These are phyloP conservation scores for Cinnamomum chago DNA, from an alignment of 164 flowering plant species.

Conservation along the genomic window DNA sequence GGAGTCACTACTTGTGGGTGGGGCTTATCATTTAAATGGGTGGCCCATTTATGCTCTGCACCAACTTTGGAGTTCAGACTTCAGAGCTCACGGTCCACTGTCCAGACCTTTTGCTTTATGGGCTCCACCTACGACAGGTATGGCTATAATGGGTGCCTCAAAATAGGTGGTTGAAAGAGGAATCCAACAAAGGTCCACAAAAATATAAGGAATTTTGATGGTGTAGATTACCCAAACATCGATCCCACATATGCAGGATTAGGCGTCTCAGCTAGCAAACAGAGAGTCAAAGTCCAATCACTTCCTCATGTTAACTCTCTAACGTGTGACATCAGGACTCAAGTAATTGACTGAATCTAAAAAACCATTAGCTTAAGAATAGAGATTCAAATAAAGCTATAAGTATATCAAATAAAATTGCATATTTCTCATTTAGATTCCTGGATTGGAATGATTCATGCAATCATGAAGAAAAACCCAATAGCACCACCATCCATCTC, in stretches of 20 bases:
- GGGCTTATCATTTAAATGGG: no score
- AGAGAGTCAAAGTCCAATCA: background rate
- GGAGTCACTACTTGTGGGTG: no score
- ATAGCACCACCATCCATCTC: slow-evolving; percentile 7
- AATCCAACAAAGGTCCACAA: no score
- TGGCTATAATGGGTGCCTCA: no score
- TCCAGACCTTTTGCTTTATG: no score
- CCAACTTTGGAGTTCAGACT: no score
- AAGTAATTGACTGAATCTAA: background rate
- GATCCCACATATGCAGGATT: background rate
- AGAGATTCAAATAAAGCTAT: slow-evolving; percentile 10
- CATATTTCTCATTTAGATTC: slow-evolving; percentile 18
- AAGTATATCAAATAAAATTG: slow-evolving; percentile 8
- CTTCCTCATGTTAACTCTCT: background rate
- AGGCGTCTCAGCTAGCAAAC: background rate
- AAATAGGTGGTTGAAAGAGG: no score
- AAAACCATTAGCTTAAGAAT: background rate
- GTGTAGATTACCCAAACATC: background rate
- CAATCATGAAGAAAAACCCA: slow-evolving; percentile 17
- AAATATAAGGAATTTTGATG: no score
- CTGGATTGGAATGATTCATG: slow-evolving; percentile 16
- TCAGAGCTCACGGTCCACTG: no score
- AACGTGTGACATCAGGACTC: background rate
- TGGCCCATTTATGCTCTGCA: no score
- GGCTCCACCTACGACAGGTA: no score